phyloP scores from a whole-genome alignment of 2,329 filamentous ascomycete species.

The Alternaria sp. region DNA sequence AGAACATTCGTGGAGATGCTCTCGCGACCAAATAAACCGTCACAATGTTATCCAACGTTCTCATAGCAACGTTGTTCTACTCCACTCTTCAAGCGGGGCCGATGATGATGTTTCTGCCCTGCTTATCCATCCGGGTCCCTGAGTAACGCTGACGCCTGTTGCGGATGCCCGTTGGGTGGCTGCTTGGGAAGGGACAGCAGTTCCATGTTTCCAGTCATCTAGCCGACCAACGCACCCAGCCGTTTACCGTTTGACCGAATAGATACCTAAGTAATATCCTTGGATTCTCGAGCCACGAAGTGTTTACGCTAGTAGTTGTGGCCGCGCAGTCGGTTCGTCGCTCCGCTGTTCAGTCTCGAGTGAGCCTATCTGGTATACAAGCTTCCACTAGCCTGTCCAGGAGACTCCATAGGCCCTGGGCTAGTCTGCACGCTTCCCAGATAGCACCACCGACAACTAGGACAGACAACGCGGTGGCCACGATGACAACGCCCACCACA shows the following conservation, averaged over 20 bases:
- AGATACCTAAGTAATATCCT: neutral
- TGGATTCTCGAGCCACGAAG: neutral
- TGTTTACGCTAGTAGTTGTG: neutral
- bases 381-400: neutral
- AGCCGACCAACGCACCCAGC: neutral
- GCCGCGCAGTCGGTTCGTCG: neutral
- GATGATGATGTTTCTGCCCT: slow-evolving; percentile 6
- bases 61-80: neutral
- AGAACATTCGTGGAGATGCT: neutral
- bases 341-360: neutral
- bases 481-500: neutral
- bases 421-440: neutral
- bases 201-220: slow-evolving; percentile 1
- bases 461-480: neutral
- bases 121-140: neutral
- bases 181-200: neutral
- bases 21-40: neutral
- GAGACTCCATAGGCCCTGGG: neutral
- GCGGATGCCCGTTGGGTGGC: neutral
- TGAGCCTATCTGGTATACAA: neutral
- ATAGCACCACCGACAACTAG: neutral
- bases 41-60: neutral
- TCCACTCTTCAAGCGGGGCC: neutral
- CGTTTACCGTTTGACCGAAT: neutral
- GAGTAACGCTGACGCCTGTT: neutral